Percentiles rank a stretch among this genome's conserved stretches.
Evolutionary conservation across 345 rosid species (phyloP).

Genomic region (Lumnitzera racemosa): DNA sequence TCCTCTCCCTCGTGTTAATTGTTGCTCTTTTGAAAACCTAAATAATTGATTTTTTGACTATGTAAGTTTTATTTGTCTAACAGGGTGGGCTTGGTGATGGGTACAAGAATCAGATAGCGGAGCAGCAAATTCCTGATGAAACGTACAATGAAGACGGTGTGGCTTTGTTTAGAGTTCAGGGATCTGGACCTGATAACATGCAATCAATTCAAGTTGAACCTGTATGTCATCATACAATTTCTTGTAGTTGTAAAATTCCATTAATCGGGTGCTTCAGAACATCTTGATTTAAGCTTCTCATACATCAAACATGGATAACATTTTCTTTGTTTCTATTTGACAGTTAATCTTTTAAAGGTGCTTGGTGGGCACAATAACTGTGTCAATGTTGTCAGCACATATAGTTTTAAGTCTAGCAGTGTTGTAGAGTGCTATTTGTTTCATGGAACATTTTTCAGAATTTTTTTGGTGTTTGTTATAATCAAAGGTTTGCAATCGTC

Average conservation of each 20-base stretch:
- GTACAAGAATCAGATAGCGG: constrained; percentile 57
- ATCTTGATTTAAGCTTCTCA: background rate
- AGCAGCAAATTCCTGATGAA: constrained; percentile 62
- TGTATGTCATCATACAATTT: constrained; percentile 30
- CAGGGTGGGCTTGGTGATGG: constrained; percentile 96
- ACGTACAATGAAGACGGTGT: constrained; percentile 60
- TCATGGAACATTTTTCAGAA: no score
- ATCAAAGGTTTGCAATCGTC: no score
- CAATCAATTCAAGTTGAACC: constrained; percentile 75
- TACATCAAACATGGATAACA: background rate
- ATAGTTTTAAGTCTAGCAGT: no score
- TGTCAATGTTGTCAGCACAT: no score
- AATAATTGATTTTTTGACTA: background rate
- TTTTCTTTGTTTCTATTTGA: background rate
- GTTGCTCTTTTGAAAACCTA: background rate
- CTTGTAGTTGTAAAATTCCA: background rate
- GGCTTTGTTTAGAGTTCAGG: constrained; percentile 75
- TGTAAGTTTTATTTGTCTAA: background rate
- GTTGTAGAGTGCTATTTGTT: background rate
- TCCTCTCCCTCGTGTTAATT: background rate
- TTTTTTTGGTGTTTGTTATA: no score
- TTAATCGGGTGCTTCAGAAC: no score
- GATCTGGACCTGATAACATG: constrained; percentile 67
- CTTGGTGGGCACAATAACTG: no score
- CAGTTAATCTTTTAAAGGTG: no score